A percentile compares a stretch with the other conserved stretches of the same genome.
These are phyloP conservation scores for Alnus glutinosa DNA, from an alignment of 306 rosid genomes.

Conservation along the genomic window DNA sequence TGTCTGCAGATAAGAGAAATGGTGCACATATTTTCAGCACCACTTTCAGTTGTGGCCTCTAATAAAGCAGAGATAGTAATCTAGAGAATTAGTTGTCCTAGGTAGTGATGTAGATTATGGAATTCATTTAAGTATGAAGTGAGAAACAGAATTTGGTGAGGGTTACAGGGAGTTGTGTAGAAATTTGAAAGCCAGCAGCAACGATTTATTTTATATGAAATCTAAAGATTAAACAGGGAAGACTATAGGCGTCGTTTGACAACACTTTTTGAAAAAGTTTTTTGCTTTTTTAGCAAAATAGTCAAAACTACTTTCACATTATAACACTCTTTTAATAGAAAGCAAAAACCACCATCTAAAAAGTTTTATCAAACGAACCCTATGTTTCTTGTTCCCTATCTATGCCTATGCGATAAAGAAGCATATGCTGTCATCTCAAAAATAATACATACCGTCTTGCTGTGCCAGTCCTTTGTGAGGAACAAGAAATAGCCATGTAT, in stretches of 20 bases:
- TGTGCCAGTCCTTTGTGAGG: conserved; percentile 56
- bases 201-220: too few relatives aligned
- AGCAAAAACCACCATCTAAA: too few relatives aligned
- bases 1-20: conserved; percentile 54
- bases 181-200: background rate
- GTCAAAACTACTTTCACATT: too few relatives aligned
- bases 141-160: conserved; percentile 6
- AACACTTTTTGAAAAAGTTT: too few relatives aligned
- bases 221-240: too few relatives aligned
- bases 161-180: background rate
- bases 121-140: background rate
- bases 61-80: background rate
- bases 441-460: conserved; percentile 62
- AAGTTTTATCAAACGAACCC: too few relatives aligned
- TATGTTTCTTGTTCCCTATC: too few relatives aligned
- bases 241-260: too few relatives aligned
- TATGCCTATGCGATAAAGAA: background rate
- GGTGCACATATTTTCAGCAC: background rate
- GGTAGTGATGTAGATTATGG: background rate
- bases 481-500: conserved; percentile 68
- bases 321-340: too few relatives aligned
- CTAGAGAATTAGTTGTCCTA: background rate
- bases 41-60: conserved; percentile 9
- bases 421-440: background rate
- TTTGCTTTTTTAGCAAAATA: too few relatives aligned